Conservation (phyloP, 352 stramenopile species). For the Phytophthora podocarpi region DNA sequence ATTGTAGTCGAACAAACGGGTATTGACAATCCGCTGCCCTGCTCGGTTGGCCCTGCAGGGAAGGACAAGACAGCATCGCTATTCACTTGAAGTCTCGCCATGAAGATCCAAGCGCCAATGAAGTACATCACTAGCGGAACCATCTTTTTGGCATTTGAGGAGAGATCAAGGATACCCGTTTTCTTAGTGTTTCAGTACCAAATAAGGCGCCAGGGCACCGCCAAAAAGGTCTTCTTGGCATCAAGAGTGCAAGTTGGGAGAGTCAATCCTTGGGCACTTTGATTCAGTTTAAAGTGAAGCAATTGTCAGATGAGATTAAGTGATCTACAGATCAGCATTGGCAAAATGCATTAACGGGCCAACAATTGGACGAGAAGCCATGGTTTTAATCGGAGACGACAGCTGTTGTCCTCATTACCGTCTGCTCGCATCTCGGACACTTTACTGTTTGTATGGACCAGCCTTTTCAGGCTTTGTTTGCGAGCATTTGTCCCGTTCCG, state of each 20-base stretch:
- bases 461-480: too few species aligned
- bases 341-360: too few species aligned
- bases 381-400: too few species aligned
- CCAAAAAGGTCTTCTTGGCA: too few species aligned
- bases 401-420: neutral
- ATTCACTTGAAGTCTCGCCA: neutral
- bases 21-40: neutral
- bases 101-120: neutral
- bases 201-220: too few species aligned
- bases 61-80: slow-evolving; percentile 17
- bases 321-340: slow-evolving; percentile 10
- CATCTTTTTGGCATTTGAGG: slow-evolving; percentile 1
- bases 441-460: too few species aligned
- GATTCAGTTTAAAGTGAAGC: too few species aligned
- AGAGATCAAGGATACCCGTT: neutral
- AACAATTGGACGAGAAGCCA: too few species aligned
- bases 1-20: slow-evolving; percentile 10
- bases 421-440: neutral
- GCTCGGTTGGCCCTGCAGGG: neutral
- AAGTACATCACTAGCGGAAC: neutral
- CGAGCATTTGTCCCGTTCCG: too few species aligned
- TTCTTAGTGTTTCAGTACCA: too few species aligned
- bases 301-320: slow-evolving; percentile 2
- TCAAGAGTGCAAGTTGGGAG: too few species aligned
- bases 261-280: too few species aligned